A percentile compares a stretch with the other conserved stretches of the same genome.
Conservation (phyloP, 176 grass and related monocot genomes). For the Hordeum marinum region DNA sequence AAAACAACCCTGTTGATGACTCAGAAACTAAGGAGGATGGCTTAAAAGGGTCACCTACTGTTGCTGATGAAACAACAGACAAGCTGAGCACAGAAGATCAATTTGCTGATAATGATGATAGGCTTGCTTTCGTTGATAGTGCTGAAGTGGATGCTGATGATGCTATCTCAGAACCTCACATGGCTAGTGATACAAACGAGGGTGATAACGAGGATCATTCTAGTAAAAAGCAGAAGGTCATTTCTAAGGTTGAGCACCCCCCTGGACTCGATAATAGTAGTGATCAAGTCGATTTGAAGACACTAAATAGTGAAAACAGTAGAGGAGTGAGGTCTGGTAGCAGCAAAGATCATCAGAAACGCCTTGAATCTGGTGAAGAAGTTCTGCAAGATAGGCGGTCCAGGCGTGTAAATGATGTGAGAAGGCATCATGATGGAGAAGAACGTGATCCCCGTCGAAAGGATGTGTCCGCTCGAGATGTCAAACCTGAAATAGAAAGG, state of each 20-base stretch:
- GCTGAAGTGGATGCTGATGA: constrained; percentile 65
- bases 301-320: constrained; percentile 56
- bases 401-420: constrained; percentile 39
- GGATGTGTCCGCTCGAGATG: constrained; percentile 34
- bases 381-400: constrained; percentile 49
- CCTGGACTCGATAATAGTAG: constrained; percentile 27
- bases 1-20: constrained; percentile 47
- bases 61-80: constrained; percentile 40
- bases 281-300: constrained; percentile 41
- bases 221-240: constrained; percentile 39
- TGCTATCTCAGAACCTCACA: constrained; percentile 51
- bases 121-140: constrained; percentile 54
- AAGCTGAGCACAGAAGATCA: constrained; percentile 61
- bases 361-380: constrained; percentile 64
- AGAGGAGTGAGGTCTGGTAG: constrained; percentile 69
- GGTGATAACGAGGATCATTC: constrained; percentile 41
- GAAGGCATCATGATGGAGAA: constrained; percentile 49
- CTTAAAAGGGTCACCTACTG: constrained; percentile 44
- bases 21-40: constrained; percentile 54
- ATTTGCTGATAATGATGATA: constrained; percentile 47
- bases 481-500: constrained; percentile 41
- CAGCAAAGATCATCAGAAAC: constrained; percentile 60
- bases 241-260: constrained; percentile 47
- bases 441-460: constrained; percentile 39
- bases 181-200: constrained; percentile 40